Evolutionary conservation across 768 basidiomycete genomes (phyloP), one percentile per base, ranked within the genome.

Genomic region (Termitomyces sp.): DNA sequence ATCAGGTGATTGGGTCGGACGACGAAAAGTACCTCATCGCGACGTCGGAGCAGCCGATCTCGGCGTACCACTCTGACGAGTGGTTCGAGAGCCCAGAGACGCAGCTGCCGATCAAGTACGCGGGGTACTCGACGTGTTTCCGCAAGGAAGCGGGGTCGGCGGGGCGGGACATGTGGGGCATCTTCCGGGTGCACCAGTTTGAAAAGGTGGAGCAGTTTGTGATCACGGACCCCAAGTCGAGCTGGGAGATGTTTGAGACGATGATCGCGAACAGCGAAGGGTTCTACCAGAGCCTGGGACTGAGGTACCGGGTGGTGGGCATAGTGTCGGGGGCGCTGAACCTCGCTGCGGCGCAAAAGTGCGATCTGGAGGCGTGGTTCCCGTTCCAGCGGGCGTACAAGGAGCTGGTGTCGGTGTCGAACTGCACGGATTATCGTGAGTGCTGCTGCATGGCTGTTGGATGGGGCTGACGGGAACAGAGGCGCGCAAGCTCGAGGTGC

Each of bases 21-120:
- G 94, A 97, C 67, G 96, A 98, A 72, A 98, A 98, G 72, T 99
- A 99, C 75, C 85, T 99, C 52, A 99, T 99, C 70, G 97, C 97
- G 5, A 99, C 97, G 52, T 96, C 94, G 49, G 97, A 99, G 74
- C 97, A 99, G 71, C 97, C 97, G 41, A 95, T 99, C 73, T 98
- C 97, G 7, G 91, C 93, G 5, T 91, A 87, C 72, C 94, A 98
- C 76, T 84, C 89, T 52, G 95, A 95, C 67, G 97, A 98, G 74
- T 98, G 96, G 94, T 95, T 99, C 73, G 95, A 96, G 66, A 85
- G 86, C 71, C 95, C 95, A 1, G 86, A 92, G 50, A 85, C 83
- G 27, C 93, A 96, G 70, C 86, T 99, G n/a, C 97, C 97, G 1
- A 81, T 97, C 69, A 81, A 82, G 75, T 97, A 90, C 67, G 91